Conservation (phyloP, 176 grass and related monocot genomes). For the Chloris gayana region DNA sequence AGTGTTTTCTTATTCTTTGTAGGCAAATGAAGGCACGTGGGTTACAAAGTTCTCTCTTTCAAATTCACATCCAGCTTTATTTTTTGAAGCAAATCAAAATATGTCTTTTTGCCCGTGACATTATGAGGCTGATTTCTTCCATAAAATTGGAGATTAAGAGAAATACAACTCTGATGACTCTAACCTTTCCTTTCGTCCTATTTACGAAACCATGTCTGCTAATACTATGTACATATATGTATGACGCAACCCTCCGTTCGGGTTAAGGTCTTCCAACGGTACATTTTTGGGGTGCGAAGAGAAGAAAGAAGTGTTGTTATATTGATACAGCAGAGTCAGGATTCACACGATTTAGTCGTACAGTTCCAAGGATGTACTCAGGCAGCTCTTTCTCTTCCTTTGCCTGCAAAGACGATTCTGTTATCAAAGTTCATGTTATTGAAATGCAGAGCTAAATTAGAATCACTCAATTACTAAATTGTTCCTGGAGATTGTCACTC, state of each 20-base stretch:
- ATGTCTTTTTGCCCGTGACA: no score
- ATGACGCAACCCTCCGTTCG: background rate
- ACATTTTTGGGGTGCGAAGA: background rate
- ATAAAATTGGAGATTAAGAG: background rate
- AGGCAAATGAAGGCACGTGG: no score
- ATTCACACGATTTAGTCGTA: slow-evolving; percentile 73
- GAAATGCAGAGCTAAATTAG: background rate
- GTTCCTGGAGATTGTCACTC: background rate
- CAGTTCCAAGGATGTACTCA: slow-evolving; percentile 93
- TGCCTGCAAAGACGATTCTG: slow-evolving; percentile 60
- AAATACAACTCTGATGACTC: background rate
- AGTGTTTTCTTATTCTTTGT: no score
- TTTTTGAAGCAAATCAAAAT: no score
- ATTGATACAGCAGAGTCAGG: slow-evolving; percentile 56
- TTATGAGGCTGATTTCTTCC: background rate
- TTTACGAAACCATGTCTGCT: background rate
- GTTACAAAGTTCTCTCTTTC: no score
- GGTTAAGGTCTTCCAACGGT: background rate
- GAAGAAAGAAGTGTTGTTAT: slow-evolving; percentile 19
- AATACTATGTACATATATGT: slow-evolving; percentile 1
- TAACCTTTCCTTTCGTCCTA: slow-evolving; percentile 14
- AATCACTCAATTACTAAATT: background rate
- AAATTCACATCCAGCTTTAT: no score
- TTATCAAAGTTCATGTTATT: slow-evolving; percentile 18
- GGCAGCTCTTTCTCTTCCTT: slow-evolving; percentile 92